Evolutionary conservation across 306 rosid species (phyloP), one percentile per base, ranked within the genome.

Genomic region (Vicia faba): DNA sequence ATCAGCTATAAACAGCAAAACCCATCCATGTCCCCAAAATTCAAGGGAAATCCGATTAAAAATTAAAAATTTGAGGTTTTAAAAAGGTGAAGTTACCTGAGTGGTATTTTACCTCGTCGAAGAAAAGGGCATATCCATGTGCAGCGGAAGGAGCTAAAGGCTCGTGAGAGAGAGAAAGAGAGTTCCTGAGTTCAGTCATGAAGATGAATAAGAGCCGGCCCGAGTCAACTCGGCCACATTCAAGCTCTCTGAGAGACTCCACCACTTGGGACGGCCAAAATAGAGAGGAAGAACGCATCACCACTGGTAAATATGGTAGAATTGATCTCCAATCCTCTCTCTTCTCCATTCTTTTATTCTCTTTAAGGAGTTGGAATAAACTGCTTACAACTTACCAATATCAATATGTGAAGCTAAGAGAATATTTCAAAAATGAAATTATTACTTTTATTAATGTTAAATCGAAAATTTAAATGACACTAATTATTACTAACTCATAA

Each of bases 211-310:
- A n/a, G n/a, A n/a, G n/a, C n/a, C n/a, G 80, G 11, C 91, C 96
- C 0, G 93, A 74, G 79, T 72, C 43, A 4, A 92, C 77, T 13
- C 71, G 72, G 7, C 92, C 95, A 29, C 11, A 66, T 5, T 75
- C 78, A 50, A 92, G 70, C 12, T 73, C 78, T 40, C 71, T 81
- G 62, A 92, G 91, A 7, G 82, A 20, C 66, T 87, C 87, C 25
- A 84, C 81, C 44, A 66, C 86, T 61, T 84, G 87, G 0, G 96
- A 76, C 0, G 98, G 93, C 98, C 98, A 92, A 77, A 82, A 86
- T 1, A 84, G 80, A 57, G 80, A 46, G 12, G 88, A 66, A 5
- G 88, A 78, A 19, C 89, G 84, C 55, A 78, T 31, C 0, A 69
- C 55, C 50, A 86, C 49, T 0, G 98, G 98, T 26, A 92, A 75